Evolutionary conservation across 805 yeast genomes (phyloP).

Genomic region (Metschnikowia cerradonensis): DNA sequence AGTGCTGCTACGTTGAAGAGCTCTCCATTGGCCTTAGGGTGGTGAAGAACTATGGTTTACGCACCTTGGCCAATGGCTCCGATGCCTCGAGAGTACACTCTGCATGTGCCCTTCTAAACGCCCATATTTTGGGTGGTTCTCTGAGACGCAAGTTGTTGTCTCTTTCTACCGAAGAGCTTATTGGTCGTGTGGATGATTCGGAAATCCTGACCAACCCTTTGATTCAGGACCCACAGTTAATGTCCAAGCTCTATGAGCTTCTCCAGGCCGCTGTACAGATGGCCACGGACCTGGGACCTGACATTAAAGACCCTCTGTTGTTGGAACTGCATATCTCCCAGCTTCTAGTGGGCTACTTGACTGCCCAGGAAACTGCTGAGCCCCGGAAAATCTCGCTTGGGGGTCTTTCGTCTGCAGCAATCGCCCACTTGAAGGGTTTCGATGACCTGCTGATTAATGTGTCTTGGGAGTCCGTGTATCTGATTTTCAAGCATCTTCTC

Average conservation of each 20-base stretch:
- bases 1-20: constrained; percentile 20
- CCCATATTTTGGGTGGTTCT: constrained; percentile 21
- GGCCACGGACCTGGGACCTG: neutral
- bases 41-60: constrained; percentile 11
- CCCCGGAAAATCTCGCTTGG: constrained; percentile 8
- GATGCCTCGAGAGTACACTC: constrained; percentile 11
- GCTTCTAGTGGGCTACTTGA: constrained; percentile 8
- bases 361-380: constrained; percentile 5
- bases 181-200: constrained; percentile 15
- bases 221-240: constrained; percentile 16
- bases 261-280: constrained; percentile 13
- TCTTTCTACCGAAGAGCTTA: constrained; percentile 16
- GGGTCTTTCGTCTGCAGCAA: constrained; percentile 8
- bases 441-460: neutral
- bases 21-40: constrained; percentile 16
- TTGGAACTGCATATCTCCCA: constrained; percentile 4
- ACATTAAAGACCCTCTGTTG: neutral
- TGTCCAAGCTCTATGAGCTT: constrained; percentile 16
- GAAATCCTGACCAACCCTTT: constrained; percentile 4
- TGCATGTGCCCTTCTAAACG: constrained; percentile 14
- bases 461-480: constrained; percentile 8
- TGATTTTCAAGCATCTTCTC: constrained; percentile 8
- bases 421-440: constrained; percentile 5
- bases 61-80: constrained; percentile 10
- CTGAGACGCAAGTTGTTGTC: constrained; percentile 8